Evolutionary conservation across 2,329 filamentous ascomycete genomes (phyloP), one percentile per base, ranked within the genome.

Genomic region (Ampelomyces quisqualis): DNA sequence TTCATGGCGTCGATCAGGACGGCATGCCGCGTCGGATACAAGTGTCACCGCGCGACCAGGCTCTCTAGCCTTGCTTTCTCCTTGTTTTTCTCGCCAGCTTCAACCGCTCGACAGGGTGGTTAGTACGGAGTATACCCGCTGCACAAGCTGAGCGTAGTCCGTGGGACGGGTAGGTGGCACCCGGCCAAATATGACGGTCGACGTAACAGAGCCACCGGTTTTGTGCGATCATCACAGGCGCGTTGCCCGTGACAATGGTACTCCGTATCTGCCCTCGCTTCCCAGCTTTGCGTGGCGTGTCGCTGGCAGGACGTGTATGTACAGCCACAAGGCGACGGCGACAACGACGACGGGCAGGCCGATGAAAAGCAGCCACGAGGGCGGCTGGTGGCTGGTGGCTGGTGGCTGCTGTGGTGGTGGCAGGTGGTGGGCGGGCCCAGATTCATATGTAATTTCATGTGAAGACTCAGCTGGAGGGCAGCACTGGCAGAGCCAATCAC

Each of bases 11-110:
- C 22, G 15, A 19, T 23, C 22, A 23, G 20, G 14, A 18, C 15
- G 15, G 8, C 22, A 19, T 35, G n/a, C 33, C 23, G 23, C 33
- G 9, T 9, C n/a, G 20, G n/a, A 24, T 7, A 27, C 22, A 27
- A 15, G 33, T 17, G 14, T 11, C 22, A 34, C 32, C 35, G 11
- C n/a, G n/a, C n/a, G n/a, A n/a, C n/a, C n/a, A n/a, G n/a, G n/a
- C n/a, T n/a, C n/a, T n/a, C 13, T n/a, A 38, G 21, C 35, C 35
- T 38, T 38, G 35, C 14, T 38, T 35, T 26, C 14, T 19, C 22
- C 33, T 15, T 28, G 22, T 8, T 34, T 9, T 29, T 8, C 23
- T 27, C 22, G 22, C 18, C 30, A 37, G 24, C 17, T 29, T 29
- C 22, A 7, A 22, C 17, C 27, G 7, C 26, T 20, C 13, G 5